These are phyloP conservation scores for Ceratobasidium theobromae DNA, from an alignment of 1,284 basidiomycete species.

Conservation along the genomic window DNA sequence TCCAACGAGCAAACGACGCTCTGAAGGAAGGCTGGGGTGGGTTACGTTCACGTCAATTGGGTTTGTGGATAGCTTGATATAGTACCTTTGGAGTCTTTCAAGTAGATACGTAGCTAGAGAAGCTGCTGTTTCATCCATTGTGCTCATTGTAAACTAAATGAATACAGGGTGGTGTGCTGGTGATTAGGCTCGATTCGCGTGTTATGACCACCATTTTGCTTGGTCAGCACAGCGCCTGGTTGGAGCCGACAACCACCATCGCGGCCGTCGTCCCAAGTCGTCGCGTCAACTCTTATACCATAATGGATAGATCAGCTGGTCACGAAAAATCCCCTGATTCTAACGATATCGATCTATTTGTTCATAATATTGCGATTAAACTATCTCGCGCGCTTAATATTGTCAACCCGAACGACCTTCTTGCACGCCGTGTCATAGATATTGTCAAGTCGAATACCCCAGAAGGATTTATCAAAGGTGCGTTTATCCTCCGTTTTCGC, in stretches of 20 bases:
- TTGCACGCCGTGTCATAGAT: slow-evolving; percentile 76
- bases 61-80: not conserved
- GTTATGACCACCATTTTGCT: not conserved
- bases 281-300: not conserved
- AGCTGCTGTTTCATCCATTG: slow-evolving; percentile 21
- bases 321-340: slow-evolving; percentile 5
- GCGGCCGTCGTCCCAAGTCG: not conserved
- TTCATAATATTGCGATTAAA: slow-evolving; percentile 76
- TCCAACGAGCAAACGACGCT: slow-evolving; percentile 68
- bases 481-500: slow-evolving; percentile 33
- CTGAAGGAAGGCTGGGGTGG: slow-evolving; percentile 48
- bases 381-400: slow-evolving; percentile 77
- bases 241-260: not conserved
- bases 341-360: slow-evolving; percentile 54
- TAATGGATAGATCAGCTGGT: not conserved
- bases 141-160: too few relatives aligned
- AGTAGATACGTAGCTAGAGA: slow-evolving; percentile 7
- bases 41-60: not conserved
- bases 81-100: slow-evolving; percentile 21
- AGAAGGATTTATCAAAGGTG: slow-evolving; percentile 64
- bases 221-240: not conserved
- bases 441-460: slow-evolving; percentile 70
- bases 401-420: slow-evolving; percentile 78
- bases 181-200: not conserved
- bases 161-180: not conserved